Base-by-base conservation (phyloP, 73 alveolate species). In the Paramecium biaurelia region DNA sequence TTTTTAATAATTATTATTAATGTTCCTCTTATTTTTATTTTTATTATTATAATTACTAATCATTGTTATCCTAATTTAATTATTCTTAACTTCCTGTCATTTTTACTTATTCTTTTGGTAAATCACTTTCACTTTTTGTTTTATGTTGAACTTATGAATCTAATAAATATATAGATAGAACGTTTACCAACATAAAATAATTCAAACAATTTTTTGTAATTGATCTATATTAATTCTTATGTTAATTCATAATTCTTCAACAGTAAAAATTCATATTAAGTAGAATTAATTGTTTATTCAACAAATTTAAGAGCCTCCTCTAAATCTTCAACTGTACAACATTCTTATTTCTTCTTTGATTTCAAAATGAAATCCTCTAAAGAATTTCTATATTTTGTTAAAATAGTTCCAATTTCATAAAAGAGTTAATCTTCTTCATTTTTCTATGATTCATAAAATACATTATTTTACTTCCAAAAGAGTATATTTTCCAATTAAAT, bases 221-320 rank as follows among this genome's bases (percentile, higher is more conserved):
- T 41, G 0, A 79, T 41, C 10, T 24, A n/a, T 7, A 30, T 23
- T 41, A 79, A 43, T 43, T 38, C 42, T 45, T 79, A 20, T 11
- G 72, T 45, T 26, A 79, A 23, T 47, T 79, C 90, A 43, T 41
- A 79, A 79, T 79, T 79, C 74, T 79, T 79, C 20, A 79, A 45
- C 6, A 79, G 12, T 9, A 79, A 9, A 45, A 18, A 79, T 20
- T 79, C 90, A 14, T 43, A 43, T 79, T 79, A 47, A 24, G 30
- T 23, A 79, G 70, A 34, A 47, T 79, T 79, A 38, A 79, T 6
- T 6, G 56, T 79, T 45, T 32, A n/a, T 47, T 79, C 90, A 38
- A 47, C 74, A 24, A 24, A 79, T 45, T 79, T 79, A 10, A 79
- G 72, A 43, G 90, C 90, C 12, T 79, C 90, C 14, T 79, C 90